Evolutionary conservation across 2,329 filamentous ascomycete species (phyloP), one percentile per base, ranked within the genome.

Genomic region (Colletotrichum sp.): DNA sequence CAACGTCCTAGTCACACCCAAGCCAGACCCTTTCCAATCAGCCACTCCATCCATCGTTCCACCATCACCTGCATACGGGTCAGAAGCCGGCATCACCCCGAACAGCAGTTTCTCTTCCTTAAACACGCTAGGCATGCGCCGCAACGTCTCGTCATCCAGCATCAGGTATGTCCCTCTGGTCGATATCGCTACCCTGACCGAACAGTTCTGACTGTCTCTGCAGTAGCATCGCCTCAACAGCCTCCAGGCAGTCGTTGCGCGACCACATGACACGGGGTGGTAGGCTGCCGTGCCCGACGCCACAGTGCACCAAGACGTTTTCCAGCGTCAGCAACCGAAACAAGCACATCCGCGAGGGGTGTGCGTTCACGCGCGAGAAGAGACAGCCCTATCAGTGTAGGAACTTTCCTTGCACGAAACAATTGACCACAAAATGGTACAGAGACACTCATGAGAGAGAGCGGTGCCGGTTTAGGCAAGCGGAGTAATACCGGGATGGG

Each of bases 321-420:
- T 81, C 81, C 3, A 83, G 77, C 65, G 71, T 79, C 30, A 81
- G 81, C 74, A 84, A 83, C 68, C 79, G 81, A 28, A 83, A 83
- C 72, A 84, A 83, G 69, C 82, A 84, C 77, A 79, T 80, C 76
- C 79, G 77, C 3, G 79, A 81, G 62, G 81, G 81, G 4, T 84
- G 82, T 55, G 75, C 78, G 5, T 77, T 79, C 30, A 75, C 24
- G 13, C 77, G 79, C 8, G 77, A 79, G 36, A 79, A 78, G 26
- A 76, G 72, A 12, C 63, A 67, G 18, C 79, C 72, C 13, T 81
- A 81, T 24, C 77, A 70, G 49, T 84, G 82, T 60, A 75, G 80
- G 60, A 82, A 81, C 55, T 72, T 69, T 32, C 39, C 62, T 21
- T 84, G 82, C 72, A 72, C 67, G 8, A 81, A 78, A 62, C 70